Evolutionary conservation across 805 yeast genomes (phyloP).

Genomic region (Komagataella mondaviorum): DNA sequence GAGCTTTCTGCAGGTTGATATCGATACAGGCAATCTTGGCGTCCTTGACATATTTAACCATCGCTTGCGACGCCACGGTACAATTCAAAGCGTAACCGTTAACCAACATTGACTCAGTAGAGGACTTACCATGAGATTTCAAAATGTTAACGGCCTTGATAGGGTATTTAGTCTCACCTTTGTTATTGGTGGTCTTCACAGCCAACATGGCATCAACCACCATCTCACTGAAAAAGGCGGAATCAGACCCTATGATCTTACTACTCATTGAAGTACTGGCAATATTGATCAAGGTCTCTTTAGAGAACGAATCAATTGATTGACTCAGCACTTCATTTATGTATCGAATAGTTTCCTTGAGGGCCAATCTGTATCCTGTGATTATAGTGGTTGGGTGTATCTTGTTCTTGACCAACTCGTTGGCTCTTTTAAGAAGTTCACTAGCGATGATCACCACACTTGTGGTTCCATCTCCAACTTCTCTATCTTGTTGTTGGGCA

Average conservation of each 20-base stretch:
- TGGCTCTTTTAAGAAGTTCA: conserved; percentile 84
- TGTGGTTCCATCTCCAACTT: conserved; percentile 97
- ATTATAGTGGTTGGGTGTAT: conserved; percentile 97
- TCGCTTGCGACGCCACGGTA: conserved; percentile 95
- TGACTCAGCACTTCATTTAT: conserved; percentile 75
- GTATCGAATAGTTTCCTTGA: conserved; percentile 80
- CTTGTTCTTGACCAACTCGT: conserved; percentile 83
- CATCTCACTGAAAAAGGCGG: conserved; percentile 78
- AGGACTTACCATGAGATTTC: conserved; percentile 93
- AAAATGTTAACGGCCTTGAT: conserved; percentile 93
- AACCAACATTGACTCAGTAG: conserved; percentile 74
- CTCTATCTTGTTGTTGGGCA: conserved; percentile 98
- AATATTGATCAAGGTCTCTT: conserved; percentile 75
- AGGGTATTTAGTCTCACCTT: conserved; percentile 87
- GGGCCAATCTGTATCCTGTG: conserved; percentile 89
- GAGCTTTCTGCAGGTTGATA: conserved; percentile 86
- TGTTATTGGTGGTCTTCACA: conserved; percentile 77
- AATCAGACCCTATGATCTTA: conserved; percentile 88
- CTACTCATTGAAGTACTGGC: conserved; percentile 97
- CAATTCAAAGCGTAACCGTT: conserved; percentile 95
- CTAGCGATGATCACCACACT: conserved; percentile 94
- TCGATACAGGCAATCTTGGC: conserved; percentile 85
- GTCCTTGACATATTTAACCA: conserved; percentile 56
- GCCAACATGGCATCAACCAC: conserved; percentile 94
- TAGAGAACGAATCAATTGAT: conserved; percentile 68